Percentiles rank a stretch among this genome's conserved stretches.
Evolutionary conservation across 164 flowering plant species (phyloP).

Genomic region (Stephania cephalantha): DNA sequence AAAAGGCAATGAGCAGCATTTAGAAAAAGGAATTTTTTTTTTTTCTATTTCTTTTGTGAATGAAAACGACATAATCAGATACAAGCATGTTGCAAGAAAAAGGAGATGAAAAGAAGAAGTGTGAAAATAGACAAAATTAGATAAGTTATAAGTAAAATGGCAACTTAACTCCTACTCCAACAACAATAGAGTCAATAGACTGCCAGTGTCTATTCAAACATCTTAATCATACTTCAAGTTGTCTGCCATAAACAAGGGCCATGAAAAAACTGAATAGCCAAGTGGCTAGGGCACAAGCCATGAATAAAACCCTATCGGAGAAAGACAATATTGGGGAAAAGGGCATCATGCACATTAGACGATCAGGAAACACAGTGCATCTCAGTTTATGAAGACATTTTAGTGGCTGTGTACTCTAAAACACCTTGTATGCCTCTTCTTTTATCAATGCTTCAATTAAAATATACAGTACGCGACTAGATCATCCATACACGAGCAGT

Average conservation of each 20-base stretch:
- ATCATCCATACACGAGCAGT: neutral
- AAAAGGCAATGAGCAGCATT: constrained; percentile 6
- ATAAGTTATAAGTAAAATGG: too few species aligned
- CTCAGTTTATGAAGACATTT: neutral
- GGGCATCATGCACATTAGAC: too few species aligned
- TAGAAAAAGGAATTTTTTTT: neutral
- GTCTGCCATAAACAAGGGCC: too few species aligned
- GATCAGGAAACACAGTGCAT: too few species aligned
- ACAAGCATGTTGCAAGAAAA: too few species aligned
- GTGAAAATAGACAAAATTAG: too few species aligned
- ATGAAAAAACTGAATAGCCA: neutral
- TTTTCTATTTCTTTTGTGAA: neutral
- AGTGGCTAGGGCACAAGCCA: neutral
- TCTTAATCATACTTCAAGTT: too few species aligned
- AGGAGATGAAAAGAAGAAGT: too few species aligned
- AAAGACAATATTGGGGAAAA: neutral
- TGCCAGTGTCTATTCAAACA: too few species aligned
- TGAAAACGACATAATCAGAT: too few species aligned
- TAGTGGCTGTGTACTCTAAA: neutral
- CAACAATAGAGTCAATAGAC: too few species aligned
- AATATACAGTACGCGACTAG: neutral
- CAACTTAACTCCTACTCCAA: too few species aligned
- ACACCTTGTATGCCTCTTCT: neutral
- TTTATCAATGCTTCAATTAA: neutral
- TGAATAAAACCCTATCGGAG: neutral